A percentile compares a stretch with the other conserved stretches of the same genome.
Conservation (phyloP, 2,329 filamentous ascomycete species). For the Exophiala aquamarina region DNA sequence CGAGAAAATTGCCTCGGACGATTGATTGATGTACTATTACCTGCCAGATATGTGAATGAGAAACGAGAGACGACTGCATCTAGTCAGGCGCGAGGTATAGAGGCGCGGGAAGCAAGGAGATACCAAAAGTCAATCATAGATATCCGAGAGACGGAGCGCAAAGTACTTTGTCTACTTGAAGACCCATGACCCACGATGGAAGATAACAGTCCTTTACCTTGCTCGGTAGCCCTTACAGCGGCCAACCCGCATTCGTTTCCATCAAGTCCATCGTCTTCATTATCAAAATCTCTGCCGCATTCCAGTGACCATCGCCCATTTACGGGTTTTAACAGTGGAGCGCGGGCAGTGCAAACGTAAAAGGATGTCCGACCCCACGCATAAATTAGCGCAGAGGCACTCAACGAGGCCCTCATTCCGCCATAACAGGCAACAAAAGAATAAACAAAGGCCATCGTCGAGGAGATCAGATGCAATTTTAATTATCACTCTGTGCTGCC, state of each 20-base stretch:
- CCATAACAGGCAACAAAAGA: slow-evolving; percentile 6
- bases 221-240: slow-evolving; percentile 6
- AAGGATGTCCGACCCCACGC: slow-evolving; percentile 57
- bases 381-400: slow-evolving; percentile 32
- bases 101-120: too few relatives aligned
- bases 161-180: too few relatives aligned
- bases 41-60: slow-evolving; percentile 2
- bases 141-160: too few relatives aligned
- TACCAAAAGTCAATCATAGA: too few relatives aligned
- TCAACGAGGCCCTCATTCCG: slow-evolving; percentile 32
- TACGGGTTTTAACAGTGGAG: too few relatives aligned
- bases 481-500: slow-evolving; percentile 72
- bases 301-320: too few relatives aligned
- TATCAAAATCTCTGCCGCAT: too few relatives aligned
- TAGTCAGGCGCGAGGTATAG: slow-evolving; percentile 4
- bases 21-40: slow-evolving; percentile 8
- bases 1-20: slow-evolving; percentile 85
- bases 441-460: slow-evolving; percentile 26
- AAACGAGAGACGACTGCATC: slow-evolving; percentile 20
- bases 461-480: slow-evolving; percentile 69
- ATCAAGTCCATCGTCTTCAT: too few relatives aligned
- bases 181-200: too few relatives aligned
- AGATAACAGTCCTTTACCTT: not conserved
- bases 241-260: too few relatives aligned
- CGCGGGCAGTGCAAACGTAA: not conserved